A percentile compares a stretch with the other conserved stretches of the same genome.
phyloP scores from a whole-genome alignment of 352 stramenopile genomes.

The Phytophthora hibernalis region DNA sequence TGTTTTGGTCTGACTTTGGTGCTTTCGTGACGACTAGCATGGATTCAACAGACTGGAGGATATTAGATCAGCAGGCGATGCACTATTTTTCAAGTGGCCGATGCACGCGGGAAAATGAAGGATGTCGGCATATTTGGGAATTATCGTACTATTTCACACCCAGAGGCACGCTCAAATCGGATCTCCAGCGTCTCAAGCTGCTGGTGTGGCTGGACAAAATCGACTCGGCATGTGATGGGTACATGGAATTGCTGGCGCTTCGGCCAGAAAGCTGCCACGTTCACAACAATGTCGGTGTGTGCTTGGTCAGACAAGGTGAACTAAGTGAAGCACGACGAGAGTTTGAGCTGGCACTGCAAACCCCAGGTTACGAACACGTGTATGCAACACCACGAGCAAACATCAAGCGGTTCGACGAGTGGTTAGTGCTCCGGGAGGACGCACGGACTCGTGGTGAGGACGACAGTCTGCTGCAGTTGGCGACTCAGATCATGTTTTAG shows the following conservation, averaged over 20 bases:
- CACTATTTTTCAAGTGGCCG: conserved; percentile 14
- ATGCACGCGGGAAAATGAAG: conserved; percentile 15
- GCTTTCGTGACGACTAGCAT: conserved; percentile 32
- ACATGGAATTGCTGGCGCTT: conserved; percentile 26
- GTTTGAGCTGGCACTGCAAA: conserved; percentile 31
- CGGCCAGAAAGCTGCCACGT: conserved; percentile 31
- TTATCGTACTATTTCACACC: conserved; percentile 38
- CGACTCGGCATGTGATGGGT: conserved; percentile 26
- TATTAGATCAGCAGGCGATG: conserved; percentile 43
- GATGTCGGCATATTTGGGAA: conserved; percentile 28
- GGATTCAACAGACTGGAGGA: conserved; percentile 64
- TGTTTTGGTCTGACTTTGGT: not conserved
- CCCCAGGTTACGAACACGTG: conserved; percentile 25
- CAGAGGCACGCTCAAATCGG: conserved; percentile 33
- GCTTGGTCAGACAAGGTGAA: conserved; percentile 18
- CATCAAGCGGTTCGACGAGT: conserved; percentile 19
- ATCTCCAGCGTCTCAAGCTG: conserved; percentile 34
- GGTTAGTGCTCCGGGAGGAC: conserved; percentile 14
- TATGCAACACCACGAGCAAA: conserved; percentile 18
- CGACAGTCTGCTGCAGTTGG: conserved; percentile 11
- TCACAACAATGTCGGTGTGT: conserved; percentile 45
- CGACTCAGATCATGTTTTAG: conserved; percentile 29
- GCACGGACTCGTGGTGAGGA: conserved; percentile 15
- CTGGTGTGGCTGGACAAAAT: conserved; percentile 21
- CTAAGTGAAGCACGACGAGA: conserved; percentile 23